These are phyloP conservation scores for Lactifluus piperatus DNA, from an alignment of 768 basidiomycete species.

Conservation along the genomic window DNA sequence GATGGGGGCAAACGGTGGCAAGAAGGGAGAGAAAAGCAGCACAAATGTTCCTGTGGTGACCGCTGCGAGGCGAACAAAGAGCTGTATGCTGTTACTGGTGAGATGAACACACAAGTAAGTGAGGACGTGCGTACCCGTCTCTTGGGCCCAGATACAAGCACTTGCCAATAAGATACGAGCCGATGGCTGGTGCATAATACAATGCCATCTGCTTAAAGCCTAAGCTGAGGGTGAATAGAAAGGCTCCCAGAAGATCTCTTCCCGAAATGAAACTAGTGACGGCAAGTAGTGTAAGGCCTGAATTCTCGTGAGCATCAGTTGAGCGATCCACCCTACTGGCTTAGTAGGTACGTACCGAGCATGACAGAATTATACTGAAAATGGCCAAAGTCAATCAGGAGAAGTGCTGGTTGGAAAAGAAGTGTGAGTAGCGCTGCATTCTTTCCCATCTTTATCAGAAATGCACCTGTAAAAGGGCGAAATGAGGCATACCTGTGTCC, in stretches of 20 bases:
- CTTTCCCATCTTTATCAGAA: slow-evolving; percentile 27
- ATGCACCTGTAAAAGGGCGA: not conserved
- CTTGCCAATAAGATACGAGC: slow-evolving; percentile 82
- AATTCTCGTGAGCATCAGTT: not conserved
- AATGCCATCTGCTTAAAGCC: slow-evolving; percentile 96
- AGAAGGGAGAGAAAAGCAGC: slow-evolving; percentile 71
- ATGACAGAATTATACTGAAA: slow-evolving; percentile 95
- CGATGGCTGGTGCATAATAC: slow-evolving; percentile 91
- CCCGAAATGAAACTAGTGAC: slow-evolving; percentile 61
- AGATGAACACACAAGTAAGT: not conserved
- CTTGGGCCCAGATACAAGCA: slow-evolving; percentile 71
- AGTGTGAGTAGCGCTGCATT: slow-evolving; percentile 61
- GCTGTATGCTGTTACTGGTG: slow-evolving; percentile 26
- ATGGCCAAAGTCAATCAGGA: slow-evolving; percentile 86
- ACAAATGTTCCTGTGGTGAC: slow-evolving; percentile 56
- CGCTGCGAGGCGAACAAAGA: slow-evolving; percentile 59
- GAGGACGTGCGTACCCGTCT: slow-evolving; percentile 50
- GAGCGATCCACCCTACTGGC: not conserved
- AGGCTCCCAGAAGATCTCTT: slow-evolving; percentile 64
- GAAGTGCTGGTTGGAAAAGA: slow-evolving; percentile 73
- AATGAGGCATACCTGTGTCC: slow-evolving; percentile 56
- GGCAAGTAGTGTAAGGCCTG: slow-evolving; percentile 62
- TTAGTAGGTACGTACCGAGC: slow-evolving; percentile 53
- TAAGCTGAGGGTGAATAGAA: slow-evolving; percentile 76
- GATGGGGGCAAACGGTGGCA: slow-evolving; percentile 50